Evolutionary conservation across 2,329 filamentous ascomycete species (phyloP), one percentile per base, ranked within the genome.

Genomic region (Trichoderma simmonsii): DNA sequence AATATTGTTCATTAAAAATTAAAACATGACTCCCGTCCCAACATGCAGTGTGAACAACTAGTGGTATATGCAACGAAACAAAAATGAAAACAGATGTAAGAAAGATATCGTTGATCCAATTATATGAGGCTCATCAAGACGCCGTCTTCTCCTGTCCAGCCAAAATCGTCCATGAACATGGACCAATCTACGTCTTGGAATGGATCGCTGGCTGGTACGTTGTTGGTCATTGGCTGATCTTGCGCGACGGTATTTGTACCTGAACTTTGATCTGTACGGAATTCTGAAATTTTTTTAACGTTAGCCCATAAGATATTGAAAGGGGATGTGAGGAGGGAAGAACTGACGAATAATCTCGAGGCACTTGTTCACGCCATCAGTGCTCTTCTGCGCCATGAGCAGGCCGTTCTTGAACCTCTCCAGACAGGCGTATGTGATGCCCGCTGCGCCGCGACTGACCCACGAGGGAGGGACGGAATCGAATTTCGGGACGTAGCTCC

Each of bases 371-470:
- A 78, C 76, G 14, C 76, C 73, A 63, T 80, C 76, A 18, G 77
- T 77, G 74, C 77, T 77, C 74, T 76, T 77, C 79, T 81, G 76
- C 9, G 81, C 80, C 57, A 80, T 78, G 39, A 83, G 81, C 32
- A 86, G 77, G 51, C 80, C 80, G 64, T 76, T 78, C 75, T 80
- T 86, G 83, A 85, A 88, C 43, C 82, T 78, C 39, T 81, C 78
- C 7, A 89, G 78, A 73, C 86, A 88, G 75, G 85, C 86, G 73
- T 85, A 86, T 5, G 83, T 83, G 36, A 87, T 79, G 64, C 85
- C 84, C 3, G 85, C 85, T 18, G 84, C 82, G 5, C 88, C 81
- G 1, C 86, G 83, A 72, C 84, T 82, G 3, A 83, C 82, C 77
- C 79, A 81, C 43, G 84, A 83, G 14, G 80, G 78, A 2, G 82